These are phyloP conservation scores for Petunia hybrid DNA, from an alignment of 305 asterid species.

Conservation along the genomic window DNA sequence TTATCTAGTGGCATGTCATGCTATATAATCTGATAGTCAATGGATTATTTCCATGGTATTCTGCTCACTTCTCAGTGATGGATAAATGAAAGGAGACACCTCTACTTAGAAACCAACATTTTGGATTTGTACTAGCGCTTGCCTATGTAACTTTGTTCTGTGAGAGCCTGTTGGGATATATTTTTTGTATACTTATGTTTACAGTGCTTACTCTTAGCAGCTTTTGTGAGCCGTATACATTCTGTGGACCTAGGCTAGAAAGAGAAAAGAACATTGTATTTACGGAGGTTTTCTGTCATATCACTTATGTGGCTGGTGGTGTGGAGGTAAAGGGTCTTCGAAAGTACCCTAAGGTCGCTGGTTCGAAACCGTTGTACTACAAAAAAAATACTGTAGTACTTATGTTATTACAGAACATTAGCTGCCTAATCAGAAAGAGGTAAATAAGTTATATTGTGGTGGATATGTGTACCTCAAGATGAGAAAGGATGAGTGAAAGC, in stretches of 20 bases:
- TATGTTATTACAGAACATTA: conserved; percentile 9
- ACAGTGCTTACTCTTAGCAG: neutral
- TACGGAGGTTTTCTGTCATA: neutral
- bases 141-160: neutral
- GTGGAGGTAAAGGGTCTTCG: too few relatives aligned
- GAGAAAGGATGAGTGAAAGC: neutral
- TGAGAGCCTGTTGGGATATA: neutral
- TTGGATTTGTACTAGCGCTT: conserved; percentile 20
- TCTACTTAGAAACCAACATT: conserved; percentile 1
- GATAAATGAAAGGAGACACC: neutral
- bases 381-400: neutral
- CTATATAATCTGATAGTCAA: neutral
- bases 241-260: neutral
- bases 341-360: too few relatives aligned
- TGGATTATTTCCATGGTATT: neutral
- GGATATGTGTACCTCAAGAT: neutral
- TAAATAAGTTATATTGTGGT: neutral
- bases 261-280: conserved; percentile 9
- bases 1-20: neutral
- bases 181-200: neutral
- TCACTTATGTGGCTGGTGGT: too few relatives aligned
- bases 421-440: conserved; percentile 5
- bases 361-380: too few relatives aligned
- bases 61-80: neutral
- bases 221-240: neutral